Percentiles rank a stretch among this genome's conserved stretches.
Evolutionary conservation across 2,329 filamentous ascomycete genomes (phyloP).

Genomic region (Tolypocladium pustulatum): DNA sequence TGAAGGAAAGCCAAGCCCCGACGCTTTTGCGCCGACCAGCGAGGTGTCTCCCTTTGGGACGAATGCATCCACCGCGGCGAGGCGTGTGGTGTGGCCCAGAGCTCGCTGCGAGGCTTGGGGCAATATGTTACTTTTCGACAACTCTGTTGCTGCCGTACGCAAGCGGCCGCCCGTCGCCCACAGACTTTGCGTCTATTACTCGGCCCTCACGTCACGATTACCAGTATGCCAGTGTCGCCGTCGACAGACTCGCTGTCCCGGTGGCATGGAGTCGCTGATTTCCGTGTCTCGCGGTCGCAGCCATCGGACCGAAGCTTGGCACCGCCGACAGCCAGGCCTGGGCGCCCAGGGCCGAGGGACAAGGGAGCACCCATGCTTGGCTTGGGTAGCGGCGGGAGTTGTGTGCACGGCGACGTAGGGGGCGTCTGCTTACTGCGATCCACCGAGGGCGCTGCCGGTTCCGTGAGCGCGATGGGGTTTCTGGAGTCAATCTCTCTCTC

Average conservation of each 20-base stretch:
- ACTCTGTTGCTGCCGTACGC: background rate
- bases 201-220: background rate
- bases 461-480: background rate
- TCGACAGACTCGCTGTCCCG: background rate
- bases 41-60: background rate
- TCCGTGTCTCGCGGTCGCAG: background rate
- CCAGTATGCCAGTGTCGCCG: too few species aligned
- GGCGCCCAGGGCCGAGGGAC: background rate
- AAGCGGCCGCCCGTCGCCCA: background rate
- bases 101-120: background rate
- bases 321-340: background rate
- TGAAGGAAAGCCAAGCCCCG: background rate
- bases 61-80: background rate
- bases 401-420: conserved; percentile 1
- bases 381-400: background rate
- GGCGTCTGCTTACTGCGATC: background rate
- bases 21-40: background rate
- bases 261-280: background rate
- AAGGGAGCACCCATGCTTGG: background rate
- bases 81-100: background rate
- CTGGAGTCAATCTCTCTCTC: background rate
- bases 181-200: background rate
- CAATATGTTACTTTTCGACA: background rate
- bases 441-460: background rate
- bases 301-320: background rate